A percentile compares a stretch with the other conserved stretches of the same genome.
Conservation (phyloP, 441 rosid species). For the Corymbia calophylla region DNA sequence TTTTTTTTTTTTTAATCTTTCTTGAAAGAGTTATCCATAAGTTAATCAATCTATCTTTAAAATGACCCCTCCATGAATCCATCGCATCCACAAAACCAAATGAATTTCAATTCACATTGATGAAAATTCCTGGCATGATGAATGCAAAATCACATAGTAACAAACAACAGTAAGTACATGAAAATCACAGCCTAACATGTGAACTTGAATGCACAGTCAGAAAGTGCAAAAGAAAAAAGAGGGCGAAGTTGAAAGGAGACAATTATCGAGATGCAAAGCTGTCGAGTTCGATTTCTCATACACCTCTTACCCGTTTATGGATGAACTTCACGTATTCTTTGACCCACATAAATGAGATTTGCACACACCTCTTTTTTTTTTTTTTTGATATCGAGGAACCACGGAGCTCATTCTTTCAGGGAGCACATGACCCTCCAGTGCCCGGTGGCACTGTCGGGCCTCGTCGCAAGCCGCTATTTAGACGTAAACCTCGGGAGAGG, state of each 20-base stretch:
- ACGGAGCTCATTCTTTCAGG: no score
- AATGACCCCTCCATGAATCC: background rate
- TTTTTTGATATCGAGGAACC: no score
- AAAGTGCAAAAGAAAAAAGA: background rate
- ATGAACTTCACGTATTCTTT: background rate
- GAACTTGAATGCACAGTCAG: background rate
- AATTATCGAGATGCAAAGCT: background rate
- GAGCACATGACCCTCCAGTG: no score
- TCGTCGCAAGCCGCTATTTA: no score
- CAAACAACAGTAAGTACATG: background rate
- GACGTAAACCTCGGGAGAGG: no score
- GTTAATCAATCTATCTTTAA: background rate
- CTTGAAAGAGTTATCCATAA: background rate
- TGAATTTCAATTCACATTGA: background rate
- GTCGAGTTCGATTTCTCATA: background rate
- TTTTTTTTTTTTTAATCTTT: background rate
- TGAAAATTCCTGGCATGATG: background rate
- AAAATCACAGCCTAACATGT: background rate
- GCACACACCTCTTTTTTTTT: background rate
- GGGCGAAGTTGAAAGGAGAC: background rate
- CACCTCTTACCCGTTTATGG: background rate
- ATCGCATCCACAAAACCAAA: background rate
- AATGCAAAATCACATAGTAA: background rate
- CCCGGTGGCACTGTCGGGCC: no score
- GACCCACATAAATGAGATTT: background rate